Evolutionary conservation across 148 eudicot species (phyloP).

Genomic region (Camellia sinensis): DNA sequence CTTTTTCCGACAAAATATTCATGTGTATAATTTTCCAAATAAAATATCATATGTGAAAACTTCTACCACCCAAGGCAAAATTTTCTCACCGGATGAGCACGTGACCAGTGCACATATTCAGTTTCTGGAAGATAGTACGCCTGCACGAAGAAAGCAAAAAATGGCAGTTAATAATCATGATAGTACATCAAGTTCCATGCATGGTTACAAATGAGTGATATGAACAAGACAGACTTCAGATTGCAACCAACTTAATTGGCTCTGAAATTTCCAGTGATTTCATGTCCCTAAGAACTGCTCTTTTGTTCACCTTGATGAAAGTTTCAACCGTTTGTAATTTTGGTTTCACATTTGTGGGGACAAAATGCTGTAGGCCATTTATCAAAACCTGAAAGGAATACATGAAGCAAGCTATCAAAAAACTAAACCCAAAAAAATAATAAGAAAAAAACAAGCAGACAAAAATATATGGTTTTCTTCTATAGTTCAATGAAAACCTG

Average conservation of each 20-base stretch:
- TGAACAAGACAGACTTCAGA: background rate
- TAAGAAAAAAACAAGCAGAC: background rate
- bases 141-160: conserved; percentile 34
- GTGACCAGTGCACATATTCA: conserved; percentile 89
- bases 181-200: background rate
- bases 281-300: background rate
- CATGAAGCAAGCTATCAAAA: background rate
- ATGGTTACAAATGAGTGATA: background rate
- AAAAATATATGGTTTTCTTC: background rate
- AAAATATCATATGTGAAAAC: background rate
- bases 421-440: background rate
- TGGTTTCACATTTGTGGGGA: conserved; percentile 66
- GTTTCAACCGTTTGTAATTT: conserved; percentile 81
- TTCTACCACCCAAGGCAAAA: background rate
- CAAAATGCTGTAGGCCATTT: conserved; percentile 87
- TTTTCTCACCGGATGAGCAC: conserved; percentile 75
- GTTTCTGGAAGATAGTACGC: conserved; percentile 98
- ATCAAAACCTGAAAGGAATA: conserved; percentile 67
- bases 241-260: background rate
- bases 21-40: too few species aligned
- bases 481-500: conserved; percentile 48
- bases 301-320: conserved; percentile 68
- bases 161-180: background rate
- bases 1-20: too few species aligned
- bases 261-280: background rate